Conservation (phyloP, 2,329 filamentous ascomycete genomes). For the Phyllosticta citribraziliensis region DNA sequence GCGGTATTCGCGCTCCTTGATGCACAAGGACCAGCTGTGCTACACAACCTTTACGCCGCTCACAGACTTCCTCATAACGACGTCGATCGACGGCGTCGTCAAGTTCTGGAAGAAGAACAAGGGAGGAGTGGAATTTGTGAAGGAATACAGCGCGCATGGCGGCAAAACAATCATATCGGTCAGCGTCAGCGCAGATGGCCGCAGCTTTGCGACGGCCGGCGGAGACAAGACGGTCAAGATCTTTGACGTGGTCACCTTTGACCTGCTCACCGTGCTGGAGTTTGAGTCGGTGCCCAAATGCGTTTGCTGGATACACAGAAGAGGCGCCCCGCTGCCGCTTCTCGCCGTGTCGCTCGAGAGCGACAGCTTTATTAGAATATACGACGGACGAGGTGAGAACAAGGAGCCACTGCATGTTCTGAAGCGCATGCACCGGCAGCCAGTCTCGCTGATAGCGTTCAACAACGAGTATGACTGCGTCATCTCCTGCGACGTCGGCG, state of each 20-base stretch:
- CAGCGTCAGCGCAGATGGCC: conserved; percentile 78
- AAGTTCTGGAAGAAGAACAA: conserved; percentile 99
- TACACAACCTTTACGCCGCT: conserved; percentile 81
- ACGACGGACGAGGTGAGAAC: conserved; percentile 80
- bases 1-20: conserved; percentile 89
- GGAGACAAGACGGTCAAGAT: conserved; percentile 71
- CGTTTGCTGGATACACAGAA: conserved; percentile 84
- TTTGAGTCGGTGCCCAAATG: conserved; percentile 66
- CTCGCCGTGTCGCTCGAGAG: conserved; percentile 72
- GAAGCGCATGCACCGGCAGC: conserved; percentile 66
- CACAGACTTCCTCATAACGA: conserved; percentile 92
- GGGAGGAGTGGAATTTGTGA: conserved; percentile 90
- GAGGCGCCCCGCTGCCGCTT: conserved; percentile 77
- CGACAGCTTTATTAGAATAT: conserved; percentile 67
- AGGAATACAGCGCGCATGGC: conserved; percentile 87
- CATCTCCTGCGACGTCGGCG: conserved; percentile 75
- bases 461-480: conserved; percentile 86
- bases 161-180: conserved; percentile 69
- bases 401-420: conserved; percentile 67
- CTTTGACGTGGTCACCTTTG: conserved; percentile 69
- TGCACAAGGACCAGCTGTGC: conserved; percentile 93
- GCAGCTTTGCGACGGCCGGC: conserved; percentile 87
- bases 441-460: conserved; percentile 78
- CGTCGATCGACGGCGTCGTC: conserved; percentile 87
- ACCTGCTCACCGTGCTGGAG: conserved; percentile 54